Base-by-base conservation (phyloP, 495 filamentous ascomycete genomes). In the Talaromyces thailandensis region DNA sequence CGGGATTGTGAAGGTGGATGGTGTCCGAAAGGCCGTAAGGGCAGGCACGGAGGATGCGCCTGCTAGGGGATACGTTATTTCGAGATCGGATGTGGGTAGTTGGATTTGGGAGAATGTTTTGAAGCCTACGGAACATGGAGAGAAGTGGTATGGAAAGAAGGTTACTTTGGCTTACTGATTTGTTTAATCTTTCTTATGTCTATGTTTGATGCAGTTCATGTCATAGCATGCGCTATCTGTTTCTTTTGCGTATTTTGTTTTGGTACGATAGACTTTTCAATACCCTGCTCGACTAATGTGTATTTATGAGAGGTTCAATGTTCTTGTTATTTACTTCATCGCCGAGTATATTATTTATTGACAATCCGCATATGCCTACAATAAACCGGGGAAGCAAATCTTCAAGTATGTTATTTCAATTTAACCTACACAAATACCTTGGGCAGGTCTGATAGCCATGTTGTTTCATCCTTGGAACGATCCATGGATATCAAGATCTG, bases 41-140 rank as follows among this genome's bases (percentile, higher is more conserved):
- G 75, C 64, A 29, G 79, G 74, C 9, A 71, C 67, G 55, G 77
- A 69, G 64, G 63, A 60, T 56, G 59, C 59, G 35, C 73, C 71
- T 29, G 78, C 66, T 29, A 57, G 73, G 45, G 78, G 78, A 24
- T 81, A 79, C 70, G 69, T 66, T 11, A 70, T 81, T 53, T 62
- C 64, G 26, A 61, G 71, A 62, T 66, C 66, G 60, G 71, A 76
- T 69, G 69, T 78, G 61, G 78, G 78, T 3, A 56, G 63, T 57
- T 80, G 76, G 72, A 68, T 80, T 45, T 80, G 73, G 62, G 65
- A 70, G 64, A 73, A 78, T 62, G 62, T 76, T 59, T 63, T 79
- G 7, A n/a, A 28, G 43, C 23, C 40, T 23, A 60, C 64, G 26
- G 62, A 64, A 6, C 72, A 69, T 32, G 73, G 71, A 7, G 67